These are phyloP conservation scores for Zasmidium angulare DNA, from an alignment of 2,329 filamentous ascomycete genomes.

Conservation along the genomic window DNA sequence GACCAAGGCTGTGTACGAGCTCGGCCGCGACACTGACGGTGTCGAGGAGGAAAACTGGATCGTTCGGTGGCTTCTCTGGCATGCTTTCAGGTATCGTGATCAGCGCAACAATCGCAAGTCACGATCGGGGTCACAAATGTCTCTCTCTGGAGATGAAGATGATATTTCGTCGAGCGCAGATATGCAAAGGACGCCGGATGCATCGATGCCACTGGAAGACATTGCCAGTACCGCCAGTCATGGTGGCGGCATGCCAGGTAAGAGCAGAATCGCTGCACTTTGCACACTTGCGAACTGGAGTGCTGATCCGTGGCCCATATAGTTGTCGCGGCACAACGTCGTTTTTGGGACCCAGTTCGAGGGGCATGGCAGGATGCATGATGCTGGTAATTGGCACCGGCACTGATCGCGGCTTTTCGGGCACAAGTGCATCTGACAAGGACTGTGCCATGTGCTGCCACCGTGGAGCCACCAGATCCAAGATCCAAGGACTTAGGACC, in stretches of 20 bases:
- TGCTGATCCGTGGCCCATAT: not conserved
- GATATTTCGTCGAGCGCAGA: not conserved
- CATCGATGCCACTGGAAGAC: not conserved
- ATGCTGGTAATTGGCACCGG: not conserved
- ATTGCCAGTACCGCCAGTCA: not conserved
- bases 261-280: not conserved
- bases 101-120: slow-evolving; percentile 17
- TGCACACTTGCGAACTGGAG: not conserved
- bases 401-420: not conserved
- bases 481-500: too few species aligned
- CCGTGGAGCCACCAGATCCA: too few species aligned
- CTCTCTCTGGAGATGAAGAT: slow-evolving; percentile 8
- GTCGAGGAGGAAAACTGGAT: slow-evolving; percentile 51
- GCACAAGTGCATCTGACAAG: not conserved
- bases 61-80: slow-evolving; percentile 52
- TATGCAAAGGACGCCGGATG: not conserved
- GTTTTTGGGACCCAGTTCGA: not conserved
- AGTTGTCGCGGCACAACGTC: not conserved
- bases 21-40: slow-evolving; percentile 41
- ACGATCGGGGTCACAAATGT: not conserved
- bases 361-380: not conserved
- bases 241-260: not conserved
- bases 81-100: slow-evolving; percentile 46
- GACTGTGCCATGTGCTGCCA: too few species aligned
- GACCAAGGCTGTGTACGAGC: slow-evolving; percentile 44